These are phyloP conservation scores for Apiotrichum porosum DNA, from an alignment of 1,284 basidiomycete genomes.

Conservation along the genomic window DNA sequence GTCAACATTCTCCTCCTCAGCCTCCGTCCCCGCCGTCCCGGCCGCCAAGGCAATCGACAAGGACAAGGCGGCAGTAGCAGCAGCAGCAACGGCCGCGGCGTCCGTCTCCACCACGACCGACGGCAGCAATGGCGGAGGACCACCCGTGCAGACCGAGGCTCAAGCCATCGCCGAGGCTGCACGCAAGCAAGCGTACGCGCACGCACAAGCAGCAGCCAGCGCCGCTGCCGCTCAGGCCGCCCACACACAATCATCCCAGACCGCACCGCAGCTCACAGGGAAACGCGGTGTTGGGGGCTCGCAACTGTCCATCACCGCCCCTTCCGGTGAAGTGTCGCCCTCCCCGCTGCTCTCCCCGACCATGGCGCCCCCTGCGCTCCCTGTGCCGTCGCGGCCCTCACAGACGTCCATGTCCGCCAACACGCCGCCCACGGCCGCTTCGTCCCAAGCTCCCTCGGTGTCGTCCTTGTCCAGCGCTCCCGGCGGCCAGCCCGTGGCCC, in stretches of 20 bases:
- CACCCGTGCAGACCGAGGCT: slow-evolving; percentile 33
- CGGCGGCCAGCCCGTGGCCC: background rate
- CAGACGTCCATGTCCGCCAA: slow-evolving; percentile 10
- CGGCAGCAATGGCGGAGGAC: no score
- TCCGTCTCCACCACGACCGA: background rate
- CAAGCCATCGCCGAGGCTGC: slow-evolving; percentile 40
- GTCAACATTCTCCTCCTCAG: slow-evolving; percentile 29
- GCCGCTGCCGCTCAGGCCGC: background rate
- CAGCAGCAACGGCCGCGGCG: background rate
- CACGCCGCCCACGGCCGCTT: slow-evolving; percentile 9
- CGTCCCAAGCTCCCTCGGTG: slow-evolving; percentile 12
- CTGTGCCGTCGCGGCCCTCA: background rate
- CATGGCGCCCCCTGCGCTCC: background rate
- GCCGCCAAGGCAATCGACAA: background rate
- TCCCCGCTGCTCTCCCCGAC: background rate
- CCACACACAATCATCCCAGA: slow-evolving; percentile 1
- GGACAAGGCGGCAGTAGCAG: background rate
- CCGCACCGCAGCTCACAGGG: background rate
- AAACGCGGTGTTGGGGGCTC: background rate
- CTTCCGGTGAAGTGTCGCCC: background rate
- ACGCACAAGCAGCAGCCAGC: background rate
- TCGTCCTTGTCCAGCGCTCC: slow-evolving; percentile 2
- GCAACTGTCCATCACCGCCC: slow-evolving; percentile 1
- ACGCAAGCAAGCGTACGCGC: slow-evolving; percentile 9
- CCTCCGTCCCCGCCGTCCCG: background rate